Evolutionary conservation across 441 rosid genomes (phyloP), one percentile per base, ranked within the genome.

Genomic region (Adansonia gregorii): DNA sequence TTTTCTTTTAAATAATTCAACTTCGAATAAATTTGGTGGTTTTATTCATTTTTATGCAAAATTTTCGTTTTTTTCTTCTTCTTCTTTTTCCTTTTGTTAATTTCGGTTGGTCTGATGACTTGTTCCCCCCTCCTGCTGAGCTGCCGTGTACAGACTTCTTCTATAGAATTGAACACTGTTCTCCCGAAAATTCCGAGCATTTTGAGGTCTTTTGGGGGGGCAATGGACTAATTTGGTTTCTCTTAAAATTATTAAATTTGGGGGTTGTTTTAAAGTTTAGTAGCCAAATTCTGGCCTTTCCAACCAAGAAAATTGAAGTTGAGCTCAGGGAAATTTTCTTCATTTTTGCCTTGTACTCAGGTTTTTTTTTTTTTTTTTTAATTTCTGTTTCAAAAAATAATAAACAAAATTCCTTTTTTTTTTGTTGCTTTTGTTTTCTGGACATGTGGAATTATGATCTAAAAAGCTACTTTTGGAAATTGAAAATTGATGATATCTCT

Each of bases 121-220:
- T 68, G 14, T 74, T 66, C 27, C 8, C 58, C 49, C 67, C 78
- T 31, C 69, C 19, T 69, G 14, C 19, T 35, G 71, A 58, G 74
- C 41, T 78, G 78, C 86, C 86, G 80, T 83, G 82, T 55, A 6
- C 63, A 52, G 83, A 83, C 83, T 75, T 69, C 39, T 24, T 41
- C 46, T 39, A 46, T 45, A 19, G 27, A 54, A 51, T 41, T 20
- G 48, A 72, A 61, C 8, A 20, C 72, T 61, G 5, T 59, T 51
- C 12, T 6, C 49, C 67, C 77, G 39, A 17, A 0, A 63, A 0
- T 6, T 24, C 19, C 45, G 58, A 68, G 10, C 31, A 4, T n/a
- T 74, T 80, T 41, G 24, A 45, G 56, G 71, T 71, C 74, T 51
- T 46, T 8, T 73, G 20, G 61, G 24, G 24, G 24, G 52, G 48